Conservation (phyloP, 2,329 filamentous ascomycete species). For the Thermoascus crustaceus region DNA sequence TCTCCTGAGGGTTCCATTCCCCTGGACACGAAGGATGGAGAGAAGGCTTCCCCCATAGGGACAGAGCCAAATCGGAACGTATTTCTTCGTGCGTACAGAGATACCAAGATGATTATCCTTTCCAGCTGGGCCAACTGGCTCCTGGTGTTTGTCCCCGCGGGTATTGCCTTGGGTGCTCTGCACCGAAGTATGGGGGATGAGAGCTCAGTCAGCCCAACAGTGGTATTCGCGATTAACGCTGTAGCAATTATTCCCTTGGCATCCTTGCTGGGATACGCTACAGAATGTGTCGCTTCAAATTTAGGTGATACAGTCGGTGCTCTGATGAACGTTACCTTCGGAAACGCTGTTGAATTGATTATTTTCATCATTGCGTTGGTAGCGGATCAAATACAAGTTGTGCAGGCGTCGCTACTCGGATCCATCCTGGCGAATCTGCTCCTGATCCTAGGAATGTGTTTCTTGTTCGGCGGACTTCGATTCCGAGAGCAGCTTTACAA, state of each 20-base stretch:
- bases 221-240: conserved; percentile 63
- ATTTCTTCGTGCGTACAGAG: conserved; percentile 43
- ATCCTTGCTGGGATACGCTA: conserved; percentile 60
- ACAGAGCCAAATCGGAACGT: conserved; percentile 34
- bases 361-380: conserved; percentile 68
- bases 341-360: conserved; percentile 66
- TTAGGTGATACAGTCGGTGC: conserved; percentile 63
- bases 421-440: conserved; percentile 79
- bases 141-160: conserved; percentile 23
- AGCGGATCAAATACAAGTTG: conserved; percentile 74
- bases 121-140: conserved; percentile 38
- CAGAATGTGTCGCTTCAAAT: conserved; percentile 61
- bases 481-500: conserved; percentile 90
- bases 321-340: conserved; percentile 64
- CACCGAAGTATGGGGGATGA: conserved; percentile 12
- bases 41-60: conserved; percentile 47
- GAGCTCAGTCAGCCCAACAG: conserved; percentile 42
- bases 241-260: conserved; percentile 65
- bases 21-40: conserved; percentile 42
- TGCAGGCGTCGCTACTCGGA: conserved; percentile 76
- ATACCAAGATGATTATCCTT: conserved; percentile 52
- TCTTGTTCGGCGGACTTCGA: conserved; percentile 71
- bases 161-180: conserved; percentile 21
- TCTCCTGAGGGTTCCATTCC: conserved; percentile 31
- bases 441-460: conserved; percentile 80